These are phyloP conservation scores for Nyctanthes arbortristis DNA, from an alignment of 257 asterid genomes.

Conservation along the genomic window DNA sequence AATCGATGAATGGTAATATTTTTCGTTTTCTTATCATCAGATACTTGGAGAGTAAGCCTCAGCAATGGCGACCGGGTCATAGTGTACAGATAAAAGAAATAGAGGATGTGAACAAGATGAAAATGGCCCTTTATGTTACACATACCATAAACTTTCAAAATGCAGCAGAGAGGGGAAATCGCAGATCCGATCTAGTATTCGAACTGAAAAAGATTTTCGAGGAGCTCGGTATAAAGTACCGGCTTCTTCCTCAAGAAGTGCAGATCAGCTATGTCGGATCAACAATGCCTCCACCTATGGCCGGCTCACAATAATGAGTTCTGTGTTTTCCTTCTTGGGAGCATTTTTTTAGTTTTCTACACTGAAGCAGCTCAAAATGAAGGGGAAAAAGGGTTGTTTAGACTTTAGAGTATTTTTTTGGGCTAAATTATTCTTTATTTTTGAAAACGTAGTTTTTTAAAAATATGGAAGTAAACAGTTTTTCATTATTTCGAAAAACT, in stretches of 20 bases:
- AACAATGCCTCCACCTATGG: constrained; percentile 5
- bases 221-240: constrained; percentile 52
- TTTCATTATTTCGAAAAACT: too few relatives aligned
- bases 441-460: too few relatives aligned
- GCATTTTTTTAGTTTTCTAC: too few relatives aligned
- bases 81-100: constrained; percentile 57
- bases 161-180: constrained; percentile 41
- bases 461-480: too few relatives aligned
- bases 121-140: constrained; percentile 51
- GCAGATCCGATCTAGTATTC: constrained; percentile 57
- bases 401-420: too few relatives aligned
- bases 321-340: too few relatives aligned
- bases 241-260: constrained; percentile 61
- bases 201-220: constrained; percentile 59
- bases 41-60: constrained; percentile 75
- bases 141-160: constrained; percentile 69
- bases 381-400: too few relatives aligned
- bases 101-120: constrained; percentile 65
- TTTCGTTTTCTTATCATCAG: too few relatives aligned
- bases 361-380: too few relatives aligned
- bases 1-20: too few relatives aligned
- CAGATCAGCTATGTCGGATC: constrained; percentile 37
- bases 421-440: too few relatives aligned
- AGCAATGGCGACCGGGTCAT: constrained; percentile 59
- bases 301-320: constrained; percentile 15